Evolutionary conservation across 306 rosid species (phyloP).

Genomic region (Glycine soja): DNA sequence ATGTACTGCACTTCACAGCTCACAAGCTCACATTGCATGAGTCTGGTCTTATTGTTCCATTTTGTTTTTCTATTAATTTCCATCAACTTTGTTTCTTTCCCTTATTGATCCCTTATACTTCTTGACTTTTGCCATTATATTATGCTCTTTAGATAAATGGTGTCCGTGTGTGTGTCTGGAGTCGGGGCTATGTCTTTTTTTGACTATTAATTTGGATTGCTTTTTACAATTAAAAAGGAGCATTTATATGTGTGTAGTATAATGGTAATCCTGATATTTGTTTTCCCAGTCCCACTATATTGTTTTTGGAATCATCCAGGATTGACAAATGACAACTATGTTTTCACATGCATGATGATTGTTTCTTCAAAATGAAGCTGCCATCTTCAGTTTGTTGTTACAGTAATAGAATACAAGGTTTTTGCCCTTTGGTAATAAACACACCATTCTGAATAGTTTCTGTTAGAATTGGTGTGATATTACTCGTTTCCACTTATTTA

Average conservation of each 20-base stretch:
- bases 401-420: neutral
- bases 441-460: neutral
- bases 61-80: too few relatives aligned
- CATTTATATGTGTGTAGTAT: too few relatives aligned
- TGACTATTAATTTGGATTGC: neutral
- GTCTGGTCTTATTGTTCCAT: too few relatives aligned
- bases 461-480: slow-evolving; percentile 2
- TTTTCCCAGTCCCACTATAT: neutral
- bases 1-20: too few relatives aligned
- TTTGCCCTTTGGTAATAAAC: neutral
- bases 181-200: neutral
- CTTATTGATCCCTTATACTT: neutral
- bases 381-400: neutral
- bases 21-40: too few relatives aligned
- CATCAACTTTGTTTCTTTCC: too few relatives aligned
- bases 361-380: neutral
- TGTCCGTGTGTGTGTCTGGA: too few relatives aligned
- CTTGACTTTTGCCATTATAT: neutral
- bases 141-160: neutral
- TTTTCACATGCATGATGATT: neutral
- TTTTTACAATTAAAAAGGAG: too few relatives aligned
- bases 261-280: neutral
- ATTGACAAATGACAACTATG: neutral
- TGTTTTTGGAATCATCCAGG: slow-evolving; percentile 6
- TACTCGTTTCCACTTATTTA: neutral